phyloP scores from a whole-genome alignment of 2,329 filamentous ascomycete genomes.

The Ceratocystis cubensis region DNA sequence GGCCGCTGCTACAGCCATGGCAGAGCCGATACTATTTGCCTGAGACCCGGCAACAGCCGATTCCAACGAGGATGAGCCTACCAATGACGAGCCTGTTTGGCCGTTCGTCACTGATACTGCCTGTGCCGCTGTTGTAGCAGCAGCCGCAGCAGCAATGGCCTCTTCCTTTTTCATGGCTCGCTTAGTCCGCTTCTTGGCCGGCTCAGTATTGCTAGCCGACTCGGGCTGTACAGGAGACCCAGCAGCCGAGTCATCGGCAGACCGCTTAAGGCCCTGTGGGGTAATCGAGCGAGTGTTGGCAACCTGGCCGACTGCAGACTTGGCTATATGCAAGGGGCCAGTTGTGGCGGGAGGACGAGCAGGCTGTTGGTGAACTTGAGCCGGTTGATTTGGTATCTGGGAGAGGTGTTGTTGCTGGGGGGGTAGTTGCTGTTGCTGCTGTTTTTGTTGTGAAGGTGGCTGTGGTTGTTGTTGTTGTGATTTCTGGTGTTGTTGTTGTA shows the following conservation, averaged over 20 bases:
- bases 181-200: conserved; percentile 32
- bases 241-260: conserved; percentile 23
- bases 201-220: conserved; percentile 23
- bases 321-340: neutral
- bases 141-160: conserved; percentile 26
- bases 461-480: conserved; percentile 11
- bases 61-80: neutral
- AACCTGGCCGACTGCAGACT: conserved; percentile 4
- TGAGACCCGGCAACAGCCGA: neutral
- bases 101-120: neutral
- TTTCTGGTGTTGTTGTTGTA: conserved; percentile 15
- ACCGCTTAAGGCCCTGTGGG: conserved; percentile 23
- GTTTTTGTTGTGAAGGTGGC: too few species aligned
- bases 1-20: neutral
- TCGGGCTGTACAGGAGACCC: conserved; percentile 21
- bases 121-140: neutral
- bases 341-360: neutral
- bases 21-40: neutral
- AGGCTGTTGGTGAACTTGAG: conserved; percentile 19
- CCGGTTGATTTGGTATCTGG: neutral
- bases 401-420: neutral
- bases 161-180: conserved; percentile 29
- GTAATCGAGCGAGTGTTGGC: conserved; percentile 23
- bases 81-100: neutral
- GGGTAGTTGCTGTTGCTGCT: neutral